Evolutionary conservation across 2,329 filamentous ascomycete species (phyloP).

Genomic region (Colletotrichum tropicicola): DNA sequence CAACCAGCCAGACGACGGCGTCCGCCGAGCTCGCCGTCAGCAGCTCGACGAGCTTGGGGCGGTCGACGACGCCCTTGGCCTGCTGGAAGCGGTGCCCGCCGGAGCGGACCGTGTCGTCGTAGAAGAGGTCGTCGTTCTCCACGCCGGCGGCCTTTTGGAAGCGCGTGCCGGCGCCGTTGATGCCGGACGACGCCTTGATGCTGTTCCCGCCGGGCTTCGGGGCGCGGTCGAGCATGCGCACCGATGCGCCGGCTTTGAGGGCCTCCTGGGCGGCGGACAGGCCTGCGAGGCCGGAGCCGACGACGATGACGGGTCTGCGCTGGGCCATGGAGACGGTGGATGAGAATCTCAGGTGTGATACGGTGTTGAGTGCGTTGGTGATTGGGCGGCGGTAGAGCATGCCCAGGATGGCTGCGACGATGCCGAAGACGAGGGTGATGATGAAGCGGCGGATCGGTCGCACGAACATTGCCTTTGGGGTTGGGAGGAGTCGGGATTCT

Average conservation of each 20-base stretch:
- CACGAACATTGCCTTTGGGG: slow-evolving; percentile 4
- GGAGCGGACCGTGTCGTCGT: slow-evolving; percentile 64
- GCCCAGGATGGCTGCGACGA: slow-evolving; percentile 31
- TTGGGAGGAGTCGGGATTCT: too few species aligned
- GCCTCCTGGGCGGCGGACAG: slow-evolving; percentile 67
- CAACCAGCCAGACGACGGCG: slow-evolving; percentile 65
- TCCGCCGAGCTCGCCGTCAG: slow-evolving; percentile 57
- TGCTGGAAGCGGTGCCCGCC: slow-evolving; percentile 54
- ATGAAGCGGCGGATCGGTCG: slow-evolving; percentile 20
- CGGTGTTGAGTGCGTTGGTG: background rate
- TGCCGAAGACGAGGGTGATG: slow-evolving; percentile 33
- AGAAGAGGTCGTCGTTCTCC: slow-evolving; percentile 53
- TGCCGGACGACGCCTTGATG: slow-evolving; percentile 74
- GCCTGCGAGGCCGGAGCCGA: slow-evolving; percentile 73
- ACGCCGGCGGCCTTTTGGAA: slow-evolving; percentile 57
- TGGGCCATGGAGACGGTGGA: slow-evolving; percentile 19
- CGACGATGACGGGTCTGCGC: slow-evolving; percentile 59
- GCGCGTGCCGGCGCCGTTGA: slow-evolving; percentile 68
- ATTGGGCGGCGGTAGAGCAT: slow-evolving; percentile 32
- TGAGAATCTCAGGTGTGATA: background rate
- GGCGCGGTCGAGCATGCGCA: slow-evolving; percentile 67
- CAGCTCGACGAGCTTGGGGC: slow-evolving; percentile 55
- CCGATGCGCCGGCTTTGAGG: slow-evolving; percentile 58
- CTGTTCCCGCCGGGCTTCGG: slow-evolving; percentile 70
- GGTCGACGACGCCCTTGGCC: slow-evolving; percentile 38